Conservation (phyloP, 2,329 filamentous ascomycete species). For the Fusarium devonianum region DNA sequence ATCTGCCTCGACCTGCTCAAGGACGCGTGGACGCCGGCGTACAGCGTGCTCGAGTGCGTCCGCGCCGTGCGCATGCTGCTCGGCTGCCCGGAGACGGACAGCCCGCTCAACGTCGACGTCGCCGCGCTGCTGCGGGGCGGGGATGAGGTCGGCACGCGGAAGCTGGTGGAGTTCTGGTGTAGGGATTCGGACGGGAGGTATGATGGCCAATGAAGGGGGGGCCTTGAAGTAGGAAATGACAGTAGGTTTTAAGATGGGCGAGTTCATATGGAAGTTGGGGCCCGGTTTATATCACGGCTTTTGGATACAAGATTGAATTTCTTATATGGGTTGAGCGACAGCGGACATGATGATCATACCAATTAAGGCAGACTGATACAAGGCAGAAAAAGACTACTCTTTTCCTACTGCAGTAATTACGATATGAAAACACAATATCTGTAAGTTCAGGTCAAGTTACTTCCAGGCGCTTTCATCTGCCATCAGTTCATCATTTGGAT, state of each 20-base stretch:
- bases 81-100: conserved; percentile 71
- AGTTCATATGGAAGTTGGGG: conserved; percentile 30
- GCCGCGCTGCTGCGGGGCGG: conserved; percentile 74
- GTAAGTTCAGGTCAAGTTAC: no score
- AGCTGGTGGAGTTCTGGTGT: conserved; percentile 76
- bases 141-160: conserved; percentile 71
- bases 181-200: conserved; percentile 48
- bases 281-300: conserved; percentile 6
- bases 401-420: not conserved
- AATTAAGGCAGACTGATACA: conserved; percentile 18
- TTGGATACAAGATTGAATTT: conserved; percentile 11
- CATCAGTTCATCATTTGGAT: not conserved
- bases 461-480: no score
- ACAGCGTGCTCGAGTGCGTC: conserved; percentile 78
- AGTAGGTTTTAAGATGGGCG: not conserved
- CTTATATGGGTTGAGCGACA: conserved; percentile 17
- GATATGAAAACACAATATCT: no score
- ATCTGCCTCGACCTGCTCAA: conserved; percentile 91
- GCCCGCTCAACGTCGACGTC: conserved; percentile 80
- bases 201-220: conserved; percentile 44
- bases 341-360: conserved; percentile 10
- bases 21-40: conserved; percentile 83
- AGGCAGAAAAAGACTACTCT: conserved; percentile 6
- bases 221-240: not conserved
- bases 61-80: conserved; percentile 74